Conservation (phyloP, 805 yeast species). For the Ogataea henricii region DNA sequence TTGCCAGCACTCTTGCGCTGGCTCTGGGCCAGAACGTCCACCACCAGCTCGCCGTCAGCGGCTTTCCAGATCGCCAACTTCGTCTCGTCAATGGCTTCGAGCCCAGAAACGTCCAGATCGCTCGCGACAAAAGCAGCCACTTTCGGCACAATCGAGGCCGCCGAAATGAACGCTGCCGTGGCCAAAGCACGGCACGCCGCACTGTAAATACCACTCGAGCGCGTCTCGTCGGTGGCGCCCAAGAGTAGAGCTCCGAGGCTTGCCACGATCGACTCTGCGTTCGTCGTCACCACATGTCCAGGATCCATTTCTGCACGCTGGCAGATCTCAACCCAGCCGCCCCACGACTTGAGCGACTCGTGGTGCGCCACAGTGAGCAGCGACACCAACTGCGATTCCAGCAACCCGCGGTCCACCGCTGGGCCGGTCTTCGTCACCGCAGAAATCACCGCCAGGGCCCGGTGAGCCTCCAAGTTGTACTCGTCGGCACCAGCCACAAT, state of each 20-base stretch:
- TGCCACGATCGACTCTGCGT: conserved; percentile 31
- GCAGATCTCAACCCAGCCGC: conserved; percentile 78
- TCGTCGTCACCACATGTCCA: conserved; percentile 46
- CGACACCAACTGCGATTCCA: conserved; percentile 39
- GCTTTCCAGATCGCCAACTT: conserved; percentile 68
- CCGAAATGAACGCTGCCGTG: conserved; percentile 58
- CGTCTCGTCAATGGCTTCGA: conserved; percentile 46
- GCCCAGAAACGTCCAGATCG: conserved; percentile 41
- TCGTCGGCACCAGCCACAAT: conserved; percentile 17
- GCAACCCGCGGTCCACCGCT: conserved; percentile 23
- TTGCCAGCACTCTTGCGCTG: conserved; percentile 40
- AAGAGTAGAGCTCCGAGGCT: conserved; percentile 19
- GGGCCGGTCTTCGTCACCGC: conserved; percentile 37
- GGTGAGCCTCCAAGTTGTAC: conserved; percentile 27
- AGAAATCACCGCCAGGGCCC: conserved; percentile 39
- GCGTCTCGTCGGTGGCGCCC: conserved; percentile 22
- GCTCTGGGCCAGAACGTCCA: conserved; percentile 55
- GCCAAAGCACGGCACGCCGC: conserved; percentile 54
- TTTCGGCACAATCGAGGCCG: conserved; percentile 55
- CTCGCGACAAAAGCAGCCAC: conserved; percentile 44
- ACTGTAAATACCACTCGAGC: conserved; percentile 48
- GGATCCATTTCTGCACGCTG: conserved; percentile 66
- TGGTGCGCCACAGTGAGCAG: conserved; percentile 49
- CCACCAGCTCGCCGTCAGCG: conserved; percentile 66
- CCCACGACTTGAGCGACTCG: conserved; percentile 35